A percentile compares a stretch with the other conserved stretches of the same genome.
Conservation (phyloP, 441 rosid species). For the Eutrema salsugineum region DNA sequence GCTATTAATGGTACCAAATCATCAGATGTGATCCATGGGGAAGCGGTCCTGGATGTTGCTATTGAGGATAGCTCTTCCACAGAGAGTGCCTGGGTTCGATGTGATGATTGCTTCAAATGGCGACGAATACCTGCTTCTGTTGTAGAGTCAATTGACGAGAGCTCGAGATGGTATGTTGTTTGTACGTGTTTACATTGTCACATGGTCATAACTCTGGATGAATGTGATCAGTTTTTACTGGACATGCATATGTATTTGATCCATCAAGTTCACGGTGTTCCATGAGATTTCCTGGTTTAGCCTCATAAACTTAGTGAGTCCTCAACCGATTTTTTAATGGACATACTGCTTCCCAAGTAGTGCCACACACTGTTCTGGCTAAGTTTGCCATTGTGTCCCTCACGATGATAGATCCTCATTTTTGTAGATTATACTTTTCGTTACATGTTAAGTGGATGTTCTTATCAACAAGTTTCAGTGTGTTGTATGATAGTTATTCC, state of each 20-base stretch:
- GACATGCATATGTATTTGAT: neutral
- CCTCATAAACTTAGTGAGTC: neutral
- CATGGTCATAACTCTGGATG: neutral
- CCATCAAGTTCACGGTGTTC: neutral
- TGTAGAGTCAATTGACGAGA: slow-evolving; percentile 61
- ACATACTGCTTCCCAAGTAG: neutral
- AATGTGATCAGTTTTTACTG: neutral
- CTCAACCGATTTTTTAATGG: neutral
- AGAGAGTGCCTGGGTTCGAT: slow-evolving; percentile 88
- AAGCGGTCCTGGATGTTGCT: slow-evolving; percentile 33
- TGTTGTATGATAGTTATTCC: neutral
- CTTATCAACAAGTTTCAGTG: neutral
- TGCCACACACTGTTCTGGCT: neutral
- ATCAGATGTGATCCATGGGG: slow-evolving; percentile 35
- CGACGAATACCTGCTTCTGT: slow-evolving; percentile 80
- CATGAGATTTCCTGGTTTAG: neutral
- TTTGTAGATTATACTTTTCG: neutral
- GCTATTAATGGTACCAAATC: slow-evolving; percentile 30
- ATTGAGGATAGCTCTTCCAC: slow-evolving; percentile 40
- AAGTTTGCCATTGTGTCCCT: neutral
- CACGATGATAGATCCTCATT: neutral
- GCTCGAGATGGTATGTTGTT: slow-evolving; percentile 70
- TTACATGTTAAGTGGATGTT: neutral
- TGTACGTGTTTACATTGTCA: neutral
- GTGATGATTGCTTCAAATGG: slow-evolving; percentile 96